Conservation (phyloP, 2,329 filamentous ascomycete species). For the Pseudomassariella vexata region DNA sequence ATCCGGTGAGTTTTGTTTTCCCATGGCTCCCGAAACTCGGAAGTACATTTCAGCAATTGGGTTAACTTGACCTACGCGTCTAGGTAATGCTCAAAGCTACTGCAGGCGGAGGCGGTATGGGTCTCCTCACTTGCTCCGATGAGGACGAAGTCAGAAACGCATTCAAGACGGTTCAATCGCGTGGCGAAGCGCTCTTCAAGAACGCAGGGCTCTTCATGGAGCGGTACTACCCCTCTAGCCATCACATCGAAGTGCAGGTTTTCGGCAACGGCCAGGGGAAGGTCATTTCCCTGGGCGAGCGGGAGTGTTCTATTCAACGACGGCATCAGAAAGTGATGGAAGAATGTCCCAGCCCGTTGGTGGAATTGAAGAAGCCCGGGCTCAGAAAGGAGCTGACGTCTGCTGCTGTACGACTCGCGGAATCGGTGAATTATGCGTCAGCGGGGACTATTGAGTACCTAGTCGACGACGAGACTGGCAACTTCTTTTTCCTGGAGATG, state of each 20-base stretch:
- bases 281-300: conserved; percentile 55
- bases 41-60: conserved; percentile 4
- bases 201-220: conserved; percentile 59
- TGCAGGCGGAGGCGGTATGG: conserved; percentile 60
- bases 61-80: too few species aligned
- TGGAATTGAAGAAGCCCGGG: conserved; percentile 24
- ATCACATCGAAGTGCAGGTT: conserved; percentile 64
- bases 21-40: not conserved
- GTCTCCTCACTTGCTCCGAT: conserved; percentile 48
- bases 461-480: conserved; percentile 54
- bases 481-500: conserved; percentile 53
- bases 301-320: conserved; percentile 63
- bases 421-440: conserved; percentile 21
- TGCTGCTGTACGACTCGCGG: conserved; percentile 9
- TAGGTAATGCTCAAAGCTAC: conserved; percentile 57
- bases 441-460: conserved; percentile 47
- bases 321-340: conserved; percentile 68
- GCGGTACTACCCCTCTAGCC: conserved; percentile 52
- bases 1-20: conserved; percentile 25
- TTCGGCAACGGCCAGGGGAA: conserved; percentile 56
- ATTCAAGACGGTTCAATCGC: conserved; percentile 47
- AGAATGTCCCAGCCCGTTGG: conserved; percentile 61
- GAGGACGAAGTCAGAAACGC: conserved; percentile 45
- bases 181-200: conserved; percentile 53
- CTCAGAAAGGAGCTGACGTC: conserved; percentile 23